Base-by-base conservation (phyloP, 2,329 filamentous ascomycete genomes). In the Neofusicoccum cordaticola region DNA sequence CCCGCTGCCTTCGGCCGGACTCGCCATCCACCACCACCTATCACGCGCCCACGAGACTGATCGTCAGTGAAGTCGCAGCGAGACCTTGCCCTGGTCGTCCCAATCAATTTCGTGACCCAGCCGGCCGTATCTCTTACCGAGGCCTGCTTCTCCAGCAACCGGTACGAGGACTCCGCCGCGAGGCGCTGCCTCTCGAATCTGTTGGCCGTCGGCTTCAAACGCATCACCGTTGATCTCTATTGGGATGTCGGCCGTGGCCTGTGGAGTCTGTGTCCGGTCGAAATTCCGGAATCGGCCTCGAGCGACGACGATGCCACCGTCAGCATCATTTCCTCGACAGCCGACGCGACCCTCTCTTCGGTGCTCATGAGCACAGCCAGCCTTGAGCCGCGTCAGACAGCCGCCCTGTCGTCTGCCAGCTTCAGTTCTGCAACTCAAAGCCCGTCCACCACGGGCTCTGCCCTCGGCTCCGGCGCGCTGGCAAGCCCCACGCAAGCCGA, bases 181-280 rank as follows among this genome's bases (percentile, higher is more conserved):
- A 78, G 78, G 42, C 81, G 78, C 72, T 90, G 88, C 74, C 77
- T 90, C 41, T 88, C 86, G 4, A 88, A 89, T 72, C 78, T 90
- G 1, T 77, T 90, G 34, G 82, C 83, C 0, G 75, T 83, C n/a
- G 86, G 86, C 4, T 88, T 86, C 69, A 80, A 82, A 44, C 80
- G 84, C 50, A 80, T 89, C 51, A 75, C 84, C 48, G 74, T 88
- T 34, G 88, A 90, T 72, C 69, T 88, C 12, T 90, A 87, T 70
- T 90, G 88, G 88, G 87, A 89, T 67, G 70, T 80, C 27, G 79
- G 75, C 35, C 79, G 82, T 34, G 75, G 74, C 37, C 71, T 79
- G 45, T 90, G 87, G 85, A 84, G 80, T 57, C 80, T 90, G 17
- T 90, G 88, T 71, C 88, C 88, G 0, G 84, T 84, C 2, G 73